A percentile compares a stretch with the other conserved stretches of the same genome.
phyloP scores from a whole-genome alignment of 495 filamentous ascomycete genomes.

The Penicillium parvum region DNA sequence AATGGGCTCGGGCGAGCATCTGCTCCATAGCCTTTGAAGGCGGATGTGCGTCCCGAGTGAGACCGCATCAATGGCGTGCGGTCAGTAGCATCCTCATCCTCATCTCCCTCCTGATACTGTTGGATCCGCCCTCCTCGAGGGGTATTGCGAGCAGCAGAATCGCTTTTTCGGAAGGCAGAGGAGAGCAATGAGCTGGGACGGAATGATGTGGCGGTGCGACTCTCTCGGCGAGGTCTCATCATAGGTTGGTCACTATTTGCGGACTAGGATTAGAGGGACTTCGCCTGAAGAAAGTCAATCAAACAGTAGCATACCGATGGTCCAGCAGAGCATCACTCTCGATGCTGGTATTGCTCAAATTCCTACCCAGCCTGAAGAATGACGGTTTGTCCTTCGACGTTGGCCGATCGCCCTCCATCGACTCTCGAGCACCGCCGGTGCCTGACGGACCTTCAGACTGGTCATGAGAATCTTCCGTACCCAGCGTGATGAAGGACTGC shows the following conservation, averaged over 20 bases:
- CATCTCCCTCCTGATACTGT: constrained; percentile 40
- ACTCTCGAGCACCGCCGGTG: constrained; percentile 22
- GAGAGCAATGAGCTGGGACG: constrained; percentile 32
- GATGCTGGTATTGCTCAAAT: constrained; percentile 73
- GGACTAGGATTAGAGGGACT: not conserved
- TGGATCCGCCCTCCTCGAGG: constrained; percentile 22
- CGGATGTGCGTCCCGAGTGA: constrained; percentile 22
- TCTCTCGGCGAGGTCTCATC: constrained; percentile 66
- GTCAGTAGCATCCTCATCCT: constrained; percentile 36
- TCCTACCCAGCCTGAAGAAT: constrained; percentile 57
- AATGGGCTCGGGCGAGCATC: constrained; percentile 30
- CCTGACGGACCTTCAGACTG: constrained; percentile 13
- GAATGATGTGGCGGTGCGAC: constrained; percentile 48
- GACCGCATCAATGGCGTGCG: constrained; percentile 40
- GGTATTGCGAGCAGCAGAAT: constrained; percentile 29
- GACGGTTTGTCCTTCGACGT: constrained; percentile 30
- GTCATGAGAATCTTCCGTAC: constrained; percentile 26
- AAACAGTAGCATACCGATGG: constrained; percentile 54
- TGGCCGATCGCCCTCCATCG: constrained; percentile 28
- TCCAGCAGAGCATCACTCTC: constrained; percentile 78
- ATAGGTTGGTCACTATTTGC: constrained; percentile 59
- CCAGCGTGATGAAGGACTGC: constrained; percentile 32
- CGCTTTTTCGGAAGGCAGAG: constrained; percentile 20
- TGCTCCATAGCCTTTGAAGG: constrained; percentile 35
- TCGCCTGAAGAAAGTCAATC: not conserved